Evolutionary conservation across 2,329 filamentous ascomycete genomes (phyloP).

Genomic region (Hypoxylon sp.): DNA sequence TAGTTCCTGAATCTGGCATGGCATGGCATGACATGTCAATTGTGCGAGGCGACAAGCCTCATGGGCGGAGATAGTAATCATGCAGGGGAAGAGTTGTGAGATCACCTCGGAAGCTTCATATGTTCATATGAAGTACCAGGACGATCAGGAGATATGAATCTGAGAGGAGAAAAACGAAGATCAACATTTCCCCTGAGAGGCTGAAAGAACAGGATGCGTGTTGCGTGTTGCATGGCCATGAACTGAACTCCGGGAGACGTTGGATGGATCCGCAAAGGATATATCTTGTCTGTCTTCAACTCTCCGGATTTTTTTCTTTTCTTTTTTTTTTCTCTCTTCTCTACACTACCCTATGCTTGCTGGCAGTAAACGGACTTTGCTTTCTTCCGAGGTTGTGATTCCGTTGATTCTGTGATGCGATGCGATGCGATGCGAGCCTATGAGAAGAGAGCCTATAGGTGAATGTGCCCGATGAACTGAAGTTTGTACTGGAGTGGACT

Average conservation of each 20-base stretch:
- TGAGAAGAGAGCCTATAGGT: background rate
- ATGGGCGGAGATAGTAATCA: background rate
- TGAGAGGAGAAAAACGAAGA: slow-evolving; percentile 12
- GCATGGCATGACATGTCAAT: background rate
- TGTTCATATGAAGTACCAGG: slow-evolving; percentile 1
- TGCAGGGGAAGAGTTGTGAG: slow-evolving; percentile 1
- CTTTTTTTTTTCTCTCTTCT: slow-evolving; percentile 21
- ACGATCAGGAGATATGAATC: slow-evolving; percentile 6
- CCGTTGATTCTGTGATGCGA: background rate
- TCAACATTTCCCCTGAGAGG: background rate
- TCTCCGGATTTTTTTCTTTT: slow-evolving; percentile 5
- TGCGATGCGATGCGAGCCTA: too few species aligned
- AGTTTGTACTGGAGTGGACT: too few species aligned
- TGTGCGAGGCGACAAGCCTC: background rate
- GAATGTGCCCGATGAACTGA: background rate
- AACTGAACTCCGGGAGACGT: slow-evolving; percentile 14
- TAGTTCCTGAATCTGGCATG: background rate
- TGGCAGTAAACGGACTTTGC: slow-evolving; percentile 35
- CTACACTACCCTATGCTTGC: slow-evolving; percentile 28
- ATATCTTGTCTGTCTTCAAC: slow-evolving; percentile 32
- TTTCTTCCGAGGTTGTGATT: slow-evolving; percentile 6
- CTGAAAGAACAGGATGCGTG: slow-evolving; percentile 18
- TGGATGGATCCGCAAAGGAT: slow-evolving; percentile 36
- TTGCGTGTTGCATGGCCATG: slow-evolving; percentile 14
- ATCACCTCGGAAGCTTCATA: slow-evolving; percentile 9